A percentile compares a stretch with the other conserved stretches of the same genome.
Conservation (phyloP, 2,329 filamentous ascomycete genomes). For the Ceratocystis albifundus region DNA sequence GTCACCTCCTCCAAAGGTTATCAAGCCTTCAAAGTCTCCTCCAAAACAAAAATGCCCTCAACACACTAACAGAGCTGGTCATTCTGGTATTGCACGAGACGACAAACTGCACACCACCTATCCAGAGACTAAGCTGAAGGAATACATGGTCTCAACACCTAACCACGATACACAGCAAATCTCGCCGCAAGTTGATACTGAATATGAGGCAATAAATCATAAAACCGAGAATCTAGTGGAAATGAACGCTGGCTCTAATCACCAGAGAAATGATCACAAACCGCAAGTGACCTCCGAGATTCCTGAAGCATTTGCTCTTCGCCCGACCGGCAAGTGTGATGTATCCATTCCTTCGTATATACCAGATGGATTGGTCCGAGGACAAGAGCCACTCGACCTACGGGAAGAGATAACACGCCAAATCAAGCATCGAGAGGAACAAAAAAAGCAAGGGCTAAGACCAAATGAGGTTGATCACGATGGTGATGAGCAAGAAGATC, state of each 20-base stretch:
- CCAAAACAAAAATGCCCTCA: not conserved
- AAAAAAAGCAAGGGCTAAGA: not conserved
- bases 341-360: not conserved
- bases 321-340: not conserved
- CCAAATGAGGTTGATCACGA: not conserved
- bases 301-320: not conserved
- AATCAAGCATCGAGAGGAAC: conserved; percentile 15
- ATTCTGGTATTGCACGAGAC: not conserved
- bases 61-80: not conserved
- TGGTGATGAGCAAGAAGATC: not conserved
- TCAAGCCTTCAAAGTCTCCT: not conserved
- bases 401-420: conserved; percentile 11
- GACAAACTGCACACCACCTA: not conserved
- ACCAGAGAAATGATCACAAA: not conserved
- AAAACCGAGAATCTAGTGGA: no score
- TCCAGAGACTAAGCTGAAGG: not conserved
- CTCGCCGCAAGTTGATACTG: not conserved
- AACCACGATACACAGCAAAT: not conserved
- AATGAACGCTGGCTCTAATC: not conserved
- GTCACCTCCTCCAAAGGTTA: not conserved
- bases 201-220: no score
- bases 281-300: not conserved
- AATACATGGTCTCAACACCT: not conserved
- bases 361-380: not conserved
- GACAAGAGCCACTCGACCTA: not conserved